A percentile compares a stretch with the other conserved stretches of the same genome.
These are phyloP conservation scores for Suhomyces kilbournensis DNA, from an alignment of 805 yeast species.

Conservation along the genomic window DNA sequence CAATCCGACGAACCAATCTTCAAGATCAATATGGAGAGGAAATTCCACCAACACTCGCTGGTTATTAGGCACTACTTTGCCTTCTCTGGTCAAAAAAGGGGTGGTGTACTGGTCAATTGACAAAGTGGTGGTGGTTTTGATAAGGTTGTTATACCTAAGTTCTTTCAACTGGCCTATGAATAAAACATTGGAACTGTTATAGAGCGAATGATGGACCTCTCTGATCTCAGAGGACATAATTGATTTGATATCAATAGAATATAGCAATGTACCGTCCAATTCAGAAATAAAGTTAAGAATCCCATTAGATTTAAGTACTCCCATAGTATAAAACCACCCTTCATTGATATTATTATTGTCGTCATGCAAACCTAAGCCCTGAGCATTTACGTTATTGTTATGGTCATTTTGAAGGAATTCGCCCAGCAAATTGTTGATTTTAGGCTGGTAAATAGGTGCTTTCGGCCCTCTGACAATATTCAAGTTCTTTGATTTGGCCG, in stretches of 20 bases:
- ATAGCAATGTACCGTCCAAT: constrained; percentile 59
- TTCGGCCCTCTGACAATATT: constrained; percentile 35
- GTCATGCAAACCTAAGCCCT: background rate
- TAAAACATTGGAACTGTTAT: constrained; percentile 56
- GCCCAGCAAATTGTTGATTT: constrained; percentile 5
- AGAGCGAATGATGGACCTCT: constrained; percentile 59
- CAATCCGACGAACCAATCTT: constrained; percentile 73
- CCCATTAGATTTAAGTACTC: constrained; percentile 64
- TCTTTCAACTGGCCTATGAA: constrained; percentile 56
- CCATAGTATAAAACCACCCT: constrained; percentile 75
- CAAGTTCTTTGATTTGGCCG: constrained; percentile 37
- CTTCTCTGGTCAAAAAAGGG: constrained; percentile 33
- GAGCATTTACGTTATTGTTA: background rate
- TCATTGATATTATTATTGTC: constrained; percentile 30
- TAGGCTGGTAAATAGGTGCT: constrained; percentile 32
- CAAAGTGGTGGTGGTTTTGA: constrained; percentile 28
- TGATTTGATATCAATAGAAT: constrained; percentile 52
- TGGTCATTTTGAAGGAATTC: constrained; percentile 5
- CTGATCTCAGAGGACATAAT: constrained; percentile 61
- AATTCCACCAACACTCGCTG: constrained; percentile 55
- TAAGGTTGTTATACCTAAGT: constrained; percentile 44
- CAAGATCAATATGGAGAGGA: constrained; percentile 65
- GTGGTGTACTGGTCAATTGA: constrained; percentile 19
- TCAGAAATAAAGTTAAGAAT: constrained; percentile 57
- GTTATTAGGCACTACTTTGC: constrained; percentile 28